Evolutionary conservation across 805 yeast species (phyloP).

Genomic region (Starmerella apicola): DNA sequence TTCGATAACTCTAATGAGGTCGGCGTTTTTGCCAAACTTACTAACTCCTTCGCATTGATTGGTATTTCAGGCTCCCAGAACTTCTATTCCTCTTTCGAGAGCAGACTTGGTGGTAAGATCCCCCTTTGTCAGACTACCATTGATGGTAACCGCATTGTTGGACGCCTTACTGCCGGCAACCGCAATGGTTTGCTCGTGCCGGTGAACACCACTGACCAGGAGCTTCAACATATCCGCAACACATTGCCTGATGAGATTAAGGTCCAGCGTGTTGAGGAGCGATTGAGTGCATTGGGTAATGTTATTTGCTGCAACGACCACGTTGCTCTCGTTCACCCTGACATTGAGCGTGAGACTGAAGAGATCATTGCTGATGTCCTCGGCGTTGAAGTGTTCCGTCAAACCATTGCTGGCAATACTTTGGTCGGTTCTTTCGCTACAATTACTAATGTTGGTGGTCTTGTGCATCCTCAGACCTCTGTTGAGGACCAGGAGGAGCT

Average conservation of each 20-base stretch:
- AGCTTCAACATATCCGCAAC: conserved; percentile 92
- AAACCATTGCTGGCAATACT: conserved; percentile 96
- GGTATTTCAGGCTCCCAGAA: conserved; percentile 93
- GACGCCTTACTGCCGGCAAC: conserved; percentile 97
- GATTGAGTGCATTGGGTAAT: conserved; percentile 91
- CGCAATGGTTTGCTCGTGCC: conserved; percentile 96
- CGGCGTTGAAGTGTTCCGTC: conserved; percentile 98
- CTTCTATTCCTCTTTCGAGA: conserved; percentile 84
- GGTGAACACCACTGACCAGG: conserved; percentile 96
- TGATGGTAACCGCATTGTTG: conserved; percentile 95
- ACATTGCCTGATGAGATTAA: conserved; percentile 89
- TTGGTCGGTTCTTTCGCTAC: conserved; percentile 94
- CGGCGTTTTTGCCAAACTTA: conserved; percentile 44
- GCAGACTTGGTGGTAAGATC: conserved; percentile 89
- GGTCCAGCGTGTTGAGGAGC: conserved; percentile 95
- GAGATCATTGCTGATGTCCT: conserved; percentile 94
- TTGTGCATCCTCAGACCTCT: conserved; percentile 95
- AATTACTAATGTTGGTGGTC: conserved; percentile 92
- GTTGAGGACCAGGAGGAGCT: conserved; percentile 97
- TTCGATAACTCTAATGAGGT: conserved; percentile 26
- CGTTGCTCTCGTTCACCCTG: conserved; percentile 98
- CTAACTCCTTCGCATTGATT: conserved; percentile 91
- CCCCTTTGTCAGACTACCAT: conserved; percentile 96
- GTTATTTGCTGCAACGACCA: conserved; percentile 98
- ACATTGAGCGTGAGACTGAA: conserved; percentile 97